Percentiles rank a stretch among this genome's conserved stretches.
Evolutionary conservation across 164 flowering plant genomes (phyloP).

Genomic region (Liriodendron chinense): DNA sequence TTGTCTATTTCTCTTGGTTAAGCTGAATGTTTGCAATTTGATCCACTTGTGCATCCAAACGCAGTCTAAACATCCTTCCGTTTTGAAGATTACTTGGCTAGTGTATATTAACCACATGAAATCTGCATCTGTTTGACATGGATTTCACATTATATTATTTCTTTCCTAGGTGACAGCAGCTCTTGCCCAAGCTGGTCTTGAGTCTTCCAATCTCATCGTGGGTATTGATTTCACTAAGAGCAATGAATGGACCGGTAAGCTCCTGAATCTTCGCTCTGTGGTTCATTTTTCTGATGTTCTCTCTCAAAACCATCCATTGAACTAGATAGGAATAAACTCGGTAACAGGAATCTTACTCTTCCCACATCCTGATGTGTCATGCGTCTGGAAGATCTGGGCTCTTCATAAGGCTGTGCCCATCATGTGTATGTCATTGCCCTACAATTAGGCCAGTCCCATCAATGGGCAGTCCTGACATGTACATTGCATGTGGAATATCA

Average conservation of each 20-base stretch:
- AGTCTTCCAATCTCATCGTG: conserved; percentile 19
- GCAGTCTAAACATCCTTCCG: not conserved
- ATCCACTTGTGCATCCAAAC: not conserved
- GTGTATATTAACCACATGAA: not conserved
- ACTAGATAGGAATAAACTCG: not conserved
- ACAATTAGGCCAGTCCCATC: too few relatives aligned
- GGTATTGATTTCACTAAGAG: conserved; percentile 22
- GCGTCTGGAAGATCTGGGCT: not conserved
- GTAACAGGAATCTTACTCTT: not conserved
- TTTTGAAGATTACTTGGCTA: not conserved
- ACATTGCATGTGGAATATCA: too few relatives aligned
- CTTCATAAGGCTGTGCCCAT: not conserved
- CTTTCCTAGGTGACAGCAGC: conserved; percentile 13
- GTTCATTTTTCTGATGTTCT: not conserved
- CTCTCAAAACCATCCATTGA: too few relatives aligned
- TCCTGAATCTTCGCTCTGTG: not conserved
- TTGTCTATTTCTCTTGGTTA: too few relatives aligned
- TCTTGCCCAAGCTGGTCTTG: conserved; percentile 15
- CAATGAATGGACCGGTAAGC: conserved; percentile 21
- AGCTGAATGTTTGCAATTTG: not conserved
- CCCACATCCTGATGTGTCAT: not conserved
- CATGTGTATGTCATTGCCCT: not conserved
- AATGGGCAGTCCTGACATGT: too few relatives aligned
- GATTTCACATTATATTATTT: not conserved
- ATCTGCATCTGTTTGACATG: not conserved